Conservation (phyloP, 1,284 basidiomycete genomes). For the Fistulinella cinereoalba region DNA sequence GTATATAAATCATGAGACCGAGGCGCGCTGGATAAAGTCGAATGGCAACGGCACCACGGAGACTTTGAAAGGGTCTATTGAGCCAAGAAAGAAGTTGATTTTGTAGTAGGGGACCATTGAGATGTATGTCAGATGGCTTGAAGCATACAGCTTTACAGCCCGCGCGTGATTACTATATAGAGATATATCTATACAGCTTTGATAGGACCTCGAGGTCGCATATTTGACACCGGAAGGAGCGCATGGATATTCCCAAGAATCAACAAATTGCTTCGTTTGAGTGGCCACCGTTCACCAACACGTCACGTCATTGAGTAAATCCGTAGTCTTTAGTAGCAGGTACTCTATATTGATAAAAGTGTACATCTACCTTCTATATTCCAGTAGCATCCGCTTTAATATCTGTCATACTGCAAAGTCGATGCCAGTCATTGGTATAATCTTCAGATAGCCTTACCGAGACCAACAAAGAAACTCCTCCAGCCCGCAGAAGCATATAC, state of each 20-base stretch:
- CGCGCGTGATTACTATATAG: no score
- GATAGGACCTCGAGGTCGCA: no score
- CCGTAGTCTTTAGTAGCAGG: neutral
- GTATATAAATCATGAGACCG: neutral
- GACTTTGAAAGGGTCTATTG: neutral
- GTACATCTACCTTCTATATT: constrained; percentile 33
- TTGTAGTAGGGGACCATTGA: no score
- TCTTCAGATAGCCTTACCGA: constrained; percentile 95
- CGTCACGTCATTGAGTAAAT: no score
- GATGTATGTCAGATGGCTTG: no score
- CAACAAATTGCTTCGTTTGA: no score
- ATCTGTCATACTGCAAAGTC: constrained; percentile 78
- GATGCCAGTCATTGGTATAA: constrained; percentile 94
- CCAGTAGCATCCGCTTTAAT: constrained; percentile 60
- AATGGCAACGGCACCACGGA: neutral
- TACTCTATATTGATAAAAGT: neutral
- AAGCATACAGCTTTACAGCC: no score
- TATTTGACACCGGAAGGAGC: no score
- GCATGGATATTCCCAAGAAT: no score
- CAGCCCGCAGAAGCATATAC: constrained; percentile 75
- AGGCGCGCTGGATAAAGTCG: neutral
- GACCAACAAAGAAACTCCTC: constrained; percentile 91
- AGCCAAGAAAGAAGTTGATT: no score
- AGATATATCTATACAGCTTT: no score
- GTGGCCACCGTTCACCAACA: no score